phyloP scores from a whole-genome alignment of 2,329 filamentous ascomycete genomes.

The Colletotrichum destructivum region DNA sequence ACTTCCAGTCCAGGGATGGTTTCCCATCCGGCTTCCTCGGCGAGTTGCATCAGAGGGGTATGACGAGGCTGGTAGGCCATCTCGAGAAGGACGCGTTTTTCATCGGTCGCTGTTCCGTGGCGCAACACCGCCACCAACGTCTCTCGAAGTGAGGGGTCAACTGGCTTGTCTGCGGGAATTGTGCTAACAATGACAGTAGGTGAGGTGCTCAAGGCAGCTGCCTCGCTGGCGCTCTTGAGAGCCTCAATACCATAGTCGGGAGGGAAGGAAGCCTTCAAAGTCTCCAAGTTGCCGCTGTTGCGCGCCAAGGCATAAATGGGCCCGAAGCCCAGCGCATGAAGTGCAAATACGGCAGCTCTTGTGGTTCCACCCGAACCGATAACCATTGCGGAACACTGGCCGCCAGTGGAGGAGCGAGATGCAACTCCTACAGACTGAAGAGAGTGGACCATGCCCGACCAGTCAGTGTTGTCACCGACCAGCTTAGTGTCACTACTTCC shows the following conservation, averaged over 20 bases:
- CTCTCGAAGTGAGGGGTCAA: conserved; percentile 79
- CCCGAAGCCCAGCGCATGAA: conserved; percentile 85
- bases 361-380: conserved; percentile 94
- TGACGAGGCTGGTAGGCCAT: conserved; percentile 95
- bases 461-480: conserved; percentile 94
- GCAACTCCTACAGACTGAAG: conserved; percentile 78
- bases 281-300: conserved; percentile 76
- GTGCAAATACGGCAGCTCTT: conserved; percentile 89
- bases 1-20: conserved; percentile 92
- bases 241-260: conserved; percentile 77
- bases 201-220: conserved; percentile 50
- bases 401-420: conserved; percentile 50
- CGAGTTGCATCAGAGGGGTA: conserved; percentile 89
- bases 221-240: conserved; percentile 55
- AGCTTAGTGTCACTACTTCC: conserved; percentile 62
- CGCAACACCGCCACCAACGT: conserved; percentile 71
- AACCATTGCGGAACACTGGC: conserved; percentile 75
- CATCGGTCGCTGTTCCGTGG: conserved; percentile 55
- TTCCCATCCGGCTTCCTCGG: conserved; percentile 82
- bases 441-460: conserved; percentile 89
- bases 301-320: conserved; percentile 92
- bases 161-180: conserved; percentile 88
- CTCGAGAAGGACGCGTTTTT: conserved; percentile 80
- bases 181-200: conserved; percentile 87
- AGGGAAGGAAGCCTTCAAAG: conserved; percentile 81